A percentile compares a stretch with the other conserved stretches of the same genome.
Evolutionary conservation across 2,329 filamentous ascomycete genomes (phyloP).

Genomic region (Reticulascus tulasneorum): DNA sequence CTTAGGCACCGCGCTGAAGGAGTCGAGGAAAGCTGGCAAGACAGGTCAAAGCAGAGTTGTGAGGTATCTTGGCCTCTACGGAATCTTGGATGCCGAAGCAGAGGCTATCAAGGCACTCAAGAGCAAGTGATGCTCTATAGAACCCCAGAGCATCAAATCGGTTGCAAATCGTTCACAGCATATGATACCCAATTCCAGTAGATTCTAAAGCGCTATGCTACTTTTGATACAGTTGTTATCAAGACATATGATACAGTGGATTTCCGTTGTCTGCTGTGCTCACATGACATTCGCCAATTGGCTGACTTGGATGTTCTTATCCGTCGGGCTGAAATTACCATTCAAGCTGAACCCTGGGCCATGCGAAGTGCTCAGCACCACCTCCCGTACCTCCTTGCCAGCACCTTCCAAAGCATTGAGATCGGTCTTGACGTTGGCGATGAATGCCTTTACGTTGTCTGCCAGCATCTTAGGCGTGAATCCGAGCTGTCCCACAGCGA

Average conservation of each 20-base stretch:
- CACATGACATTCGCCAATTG: conserved; percentile 54
- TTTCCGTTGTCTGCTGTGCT: conserved; percentile 12
- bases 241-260: conserved; percentile 35
- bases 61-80: conserved; percentile 50
- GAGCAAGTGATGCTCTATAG: conserved; percentile 19
- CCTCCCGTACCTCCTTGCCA: conserved; percentile 47
- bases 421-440: conserved; percentile 69
- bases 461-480: conserved; percentile 85
- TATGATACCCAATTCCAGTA: conserved; percentile 25
- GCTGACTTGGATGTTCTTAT: conserved; percentile 50
- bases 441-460: conserved; percentile 75
- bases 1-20: conserved; percentile 44
- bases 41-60: conserved; percentile 42
- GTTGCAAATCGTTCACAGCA: conserved; percentile 15
- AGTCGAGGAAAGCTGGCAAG: conserved; percentile 37
- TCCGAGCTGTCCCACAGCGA: conserved; percentile 86
- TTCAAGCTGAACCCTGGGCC: conserved; percentile 83
- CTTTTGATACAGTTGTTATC: conserved; percentile 16
- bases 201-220: conserved; percentile 13
- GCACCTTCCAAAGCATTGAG: conserved; percentile 50
- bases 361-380: conserved; percentile 82
- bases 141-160: conserved; percentile 2
- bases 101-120: conserved; percentile 50
- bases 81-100: conserved; percentile 45
- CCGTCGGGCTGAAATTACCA: conserved; percentile 66